Evolutionary conservation across 129 eudicot species (phyloP), one percentile per base, ranked within the genome.

Genomic region (Flaveria ramosissima): DNA sequence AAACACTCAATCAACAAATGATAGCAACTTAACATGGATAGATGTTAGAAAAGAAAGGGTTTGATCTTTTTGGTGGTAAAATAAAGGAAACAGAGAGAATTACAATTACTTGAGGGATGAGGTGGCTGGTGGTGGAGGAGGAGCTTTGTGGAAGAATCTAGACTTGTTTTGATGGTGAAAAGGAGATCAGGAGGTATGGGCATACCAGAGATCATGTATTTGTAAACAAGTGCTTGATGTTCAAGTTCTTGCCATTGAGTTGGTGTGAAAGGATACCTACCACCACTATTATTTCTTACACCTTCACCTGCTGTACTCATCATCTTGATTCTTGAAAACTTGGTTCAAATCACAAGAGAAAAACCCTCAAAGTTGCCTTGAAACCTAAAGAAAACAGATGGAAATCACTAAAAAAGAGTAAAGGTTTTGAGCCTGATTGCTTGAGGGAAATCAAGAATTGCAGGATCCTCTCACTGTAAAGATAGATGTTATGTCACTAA

Each of bases 161-260:
- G 60, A 81, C 96, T 89, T 64, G 78, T 81, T 60, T 91, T 89
- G 85, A 91, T 85, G 72, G 96, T 78, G 83, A 84, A 86, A 79
- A 93, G 95, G 74, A 93, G 97, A 78, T 93, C 92, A 65, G 94
- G 89, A 41, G 98, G 97, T 8, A 93, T 83, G 8, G 96, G 96
- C 75, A 86, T 83, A 0, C 98, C 98, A 78, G 96, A 87, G 10
- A 86, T 86, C 91, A 93, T 90, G 87, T 90, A 93, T 73, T 93
- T 93, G 88, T 81, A 93, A 1, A 93, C 87, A 21, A 90, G 92
- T 57, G 97, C 96, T 84, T 93, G 98, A 67, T 90, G 92, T 71
- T 93, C 98, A 41, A 93, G 90, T 61, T 93, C 97, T 84, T 90
- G 95, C 96, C 97, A 90, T 70, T 93, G 98, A 57, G 82, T 73